Percentiles rank a stretch among this genome's conserved stretches.
phyloP scores from a whole-genome alignment of 2,329 filamentous ascomycete genomes.

The Xylariaceae sp. region DNA sequence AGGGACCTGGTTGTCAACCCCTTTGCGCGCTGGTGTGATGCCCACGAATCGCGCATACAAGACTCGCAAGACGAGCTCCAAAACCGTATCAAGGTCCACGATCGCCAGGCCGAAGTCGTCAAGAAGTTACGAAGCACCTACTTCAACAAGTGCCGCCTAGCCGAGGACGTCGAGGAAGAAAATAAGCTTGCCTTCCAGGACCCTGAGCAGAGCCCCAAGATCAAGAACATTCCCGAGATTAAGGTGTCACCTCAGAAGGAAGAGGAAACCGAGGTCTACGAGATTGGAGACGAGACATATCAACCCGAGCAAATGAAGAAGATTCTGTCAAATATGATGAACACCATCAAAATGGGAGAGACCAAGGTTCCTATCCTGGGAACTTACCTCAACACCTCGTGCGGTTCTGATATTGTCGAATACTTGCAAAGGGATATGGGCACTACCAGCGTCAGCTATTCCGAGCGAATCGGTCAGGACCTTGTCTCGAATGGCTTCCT shows the following conservation, averaged over 20 bases:
- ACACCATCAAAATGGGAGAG: constrained; percentile 80
- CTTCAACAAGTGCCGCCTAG: constrained; percentile 96
- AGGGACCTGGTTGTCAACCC: constrained; percentile 91
- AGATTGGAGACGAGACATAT: constrained; percentile 88
- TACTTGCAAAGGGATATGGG: constrained; percentile 88
- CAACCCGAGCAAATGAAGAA: constrained; percentile 83
- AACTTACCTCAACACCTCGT: constrained; percentile 88
- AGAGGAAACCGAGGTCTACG: constrained; percentile 73
- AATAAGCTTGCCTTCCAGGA: constrained; percentile 97
- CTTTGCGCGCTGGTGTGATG: constrained; percentile 93
- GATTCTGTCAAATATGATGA: constrained; percentile 78
- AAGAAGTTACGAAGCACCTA: constrained; percentile 94
- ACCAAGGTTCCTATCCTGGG: constrained; percentile 94
- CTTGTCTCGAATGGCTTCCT: constrained; percentile 80
- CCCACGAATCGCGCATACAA: constrained; percentile 84
- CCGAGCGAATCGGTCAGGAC: constrained; percentile 92
- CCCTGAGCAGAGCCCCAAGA: constrained; percentile 63
- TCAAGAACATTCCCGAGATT: constrained; percentile 68
- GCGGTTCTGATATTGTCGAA: constrained; percentile 88
- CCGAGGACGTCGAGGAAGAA: constrained; percentile 96
- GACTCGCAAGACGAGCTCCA: constrained; percentile 95
- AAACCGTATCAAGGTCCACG: constrained; percentile 81
- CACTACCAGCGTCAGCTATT: constrained; percentile 78
- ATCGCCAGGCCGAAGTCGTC: constrained; percentile 82
- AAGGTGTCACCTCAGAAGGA: constrained; percentile 70